Conservation (phyloP, 495 filamentous ascomycete species). For the Xylaria acuta region DNA sequence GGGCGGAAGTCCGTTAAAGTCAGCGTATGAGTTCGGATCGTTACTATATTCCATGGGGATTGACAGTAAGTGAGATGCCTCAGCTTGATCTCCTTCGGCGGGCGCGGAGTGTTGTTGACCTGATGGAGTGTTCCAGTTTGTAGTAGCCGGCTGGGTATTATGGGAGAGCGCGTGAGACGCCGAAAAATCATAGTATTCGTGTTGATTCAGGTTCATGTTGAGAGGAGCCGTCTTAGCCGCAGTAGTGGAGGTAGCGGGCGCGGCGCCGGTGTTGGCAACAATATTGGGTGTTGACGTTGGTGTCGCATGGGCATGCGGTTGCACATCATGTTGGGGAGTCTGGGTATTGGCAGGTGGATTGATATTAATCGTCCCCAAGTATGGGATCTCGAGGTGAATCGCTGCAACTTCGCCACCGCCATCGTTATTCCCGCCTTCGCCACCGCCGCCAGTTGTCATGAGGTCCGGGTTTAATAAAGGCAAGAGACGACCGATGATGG, state of each 20-base stretch:
- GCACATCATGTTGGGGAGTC: slow-evolving; percentile 13
- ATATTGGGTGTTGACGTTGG: background rate
- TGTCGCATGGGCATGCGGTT: slow-evolving; percentile 6
- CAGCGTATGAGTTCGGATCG: slow-evolving; percentile 25
- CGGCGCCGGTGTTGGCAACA: background rate
- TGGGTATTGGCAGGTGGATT: slow-evolving; percentile 35
- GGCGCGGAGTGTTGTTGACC: background rate
- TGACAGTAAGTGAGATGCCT: slow-evolving; percentile 10
- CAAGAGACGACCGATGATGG: slow-evolving; percentile 51
- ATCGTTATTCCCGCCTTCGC: slow-evolving; percentile 21
- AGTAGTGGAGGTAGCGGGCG: background rate
- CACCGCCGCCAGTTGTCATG: slow-evolving; percentile 2
- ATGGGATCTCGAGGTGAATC: slow-evolving; percentile 53
- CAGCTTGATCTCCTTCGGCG: background rate
- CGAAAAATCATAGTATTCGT: background rate
- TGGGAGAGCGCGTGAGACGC: background rate
- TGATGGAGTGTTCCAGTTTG: slow-evolving; percentile 10
- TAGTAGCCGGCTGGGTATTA: background rate
- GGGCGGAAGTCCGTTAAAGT: slow-evolving; percentile 26
- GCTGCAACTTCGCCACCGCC: background rate
- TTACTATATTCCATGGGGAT: slow-evolving; percentile 12
- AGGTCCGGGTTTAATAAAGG: slow-evolving; percentile 44
- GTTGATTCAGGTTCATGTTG: background rate
- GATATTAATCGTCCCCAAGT: slow-evolving; percentile 55
- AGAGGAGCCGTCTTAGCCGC: background rate